Conservation (phyloP, 768 basidiomycete genomes). For the Lentinula aciculospora region DNA sequence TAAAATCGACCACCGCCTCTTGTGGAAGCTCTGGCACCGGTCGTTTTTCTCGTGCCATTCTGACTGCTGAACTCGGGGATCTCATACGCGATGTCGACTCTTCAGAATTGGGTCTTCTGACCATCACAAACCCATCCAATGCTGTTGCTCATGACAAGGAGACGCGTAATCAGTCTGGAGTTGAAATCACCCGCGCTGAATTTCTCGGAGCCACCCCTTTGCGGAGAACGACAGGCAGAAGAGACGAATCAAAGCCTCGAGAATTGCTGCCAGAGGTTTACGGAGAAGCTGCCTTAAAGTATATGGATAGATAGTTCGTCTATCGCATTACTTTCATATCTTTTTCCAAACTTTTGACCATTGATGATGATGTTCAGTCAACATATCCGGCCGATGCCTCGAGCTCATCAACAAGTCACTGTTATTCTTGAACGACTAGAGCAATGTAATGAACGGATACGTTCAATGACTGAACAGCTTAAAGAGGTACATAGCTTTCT, state of each 20-base stretch:
- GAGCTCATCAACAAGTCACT: conserved; percentile 40
- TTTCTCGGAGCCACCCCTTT: conserved; percentile 72
- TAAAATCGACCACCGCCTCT: conserved; percentile 36
- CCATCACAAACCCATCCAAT: conserved; percentile 33
- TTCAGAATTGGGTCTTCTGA: conserved; percentile 76
- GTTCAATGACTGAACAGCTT: conserved; percentile 22
- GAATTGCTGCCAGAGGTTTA: conserved; percentile 72
- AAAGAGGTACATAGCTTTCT: conserved; percentile 22
- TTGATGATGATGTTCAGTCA: conserved; percentile 22
- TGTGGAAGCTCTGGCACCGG: conserved; percentile 23
- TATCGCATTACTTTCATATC: not conserved
- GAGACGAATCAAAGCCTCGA: conserved; percentile 28
- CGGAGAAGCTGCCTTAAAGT: conserved; percentile 69
- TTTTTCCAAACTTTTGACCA: not conserved
- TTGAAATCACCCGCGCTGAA: conserved; percentile 54
- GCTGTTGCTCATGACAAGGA: conserved; percentile 23
- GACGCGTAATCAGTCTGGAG: conserved; percentile 20
- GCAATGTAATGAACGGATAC: conserved; percentile 32
- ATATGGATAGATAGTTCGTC: conserved; percentile 72
- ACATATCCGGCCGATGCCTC: conserved; percentile 45
- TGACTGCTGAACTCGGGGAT: conserved; percentile 58
- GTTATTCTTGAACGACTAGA: conserved; percentile 33
- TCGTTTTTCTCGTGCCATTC: conserved; percentile 63
- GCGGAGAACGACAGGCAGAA: conserved; percentile 36
- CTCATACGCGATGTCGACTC: conserved; percentile 77